These are phyloP conservation scores for Neonectria hederae DNA, from an alignment of 2,329 filamentous ascomycete species.

Conservation along the genomic window DNA sequence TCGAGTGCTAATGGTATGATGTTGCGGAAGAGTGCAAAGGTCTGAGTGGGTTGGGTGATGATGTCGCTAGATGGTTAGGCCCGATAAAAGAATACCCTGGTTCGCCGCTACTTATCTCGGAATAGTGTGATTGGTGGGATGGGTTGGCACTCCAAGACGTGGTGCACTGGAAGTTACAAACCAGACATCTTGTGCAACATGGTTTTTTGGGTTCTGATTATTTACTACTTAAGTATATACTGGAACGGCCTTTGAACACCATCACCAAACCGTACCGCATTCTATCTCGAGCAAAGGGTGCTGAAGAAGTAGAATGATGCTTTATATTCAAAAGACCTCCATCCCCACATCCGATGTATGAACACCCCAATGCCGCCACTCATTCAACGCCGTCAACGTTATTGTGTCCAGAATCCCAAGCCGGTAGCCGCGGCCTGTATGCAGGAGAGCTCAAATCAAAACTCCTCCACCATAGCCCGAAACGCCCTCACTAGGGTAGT, in stretches of 20 bases:
- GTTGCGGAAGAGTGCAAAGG: constrained; percentile 27
- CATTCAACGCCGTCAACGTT: constrained; percentile 45
- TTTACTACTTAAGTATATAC: constrained; percentile 16
- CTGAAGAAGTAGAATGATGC: constrained; percentile 17
- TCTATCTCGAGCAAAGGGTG: constrained; percentile 21
- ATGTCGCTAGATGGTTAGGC: constrained; percentile 33
- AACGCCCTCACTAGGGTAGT: constrained; percentile 31
- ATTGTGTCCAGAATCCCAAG: constrained; percentile 35
- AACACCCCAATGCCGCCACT: constrained; percentile 35
- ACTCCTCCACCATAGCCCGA: constrained; percentile 32
- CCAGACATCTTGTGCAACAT: neutral
- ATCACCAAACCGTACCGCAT: constrained; percentile 13
- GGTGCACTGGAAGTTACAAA: neutral
- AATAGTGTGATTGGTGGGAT: constrained; percentile 30
- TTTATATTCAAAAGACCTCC: constrained; percentile 16
- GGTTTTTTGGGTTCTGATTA: constrained; percentile 9
- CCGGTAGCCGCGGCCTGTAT: constrained; percentile 34
- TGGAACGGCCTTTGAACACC: constrained; percentile 16
- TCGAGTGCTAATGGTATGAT: constrained; percentile 23
- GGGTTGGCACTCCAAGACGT: neutral
- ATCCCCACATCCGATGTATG: constrained; percentile 25
- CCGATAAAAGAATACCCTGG: constrained; percentile 34
- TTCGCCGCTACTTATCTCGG: constrained; percentile 29
- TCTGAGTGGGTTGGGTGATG: constrained; percentile 28
- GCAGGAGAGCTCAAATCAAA: constrained; percentile 33